Evolutionary conservation across 1,139 yeast genomes (phyloP).

Genomic region (Petasospora fabianii): DNA sequence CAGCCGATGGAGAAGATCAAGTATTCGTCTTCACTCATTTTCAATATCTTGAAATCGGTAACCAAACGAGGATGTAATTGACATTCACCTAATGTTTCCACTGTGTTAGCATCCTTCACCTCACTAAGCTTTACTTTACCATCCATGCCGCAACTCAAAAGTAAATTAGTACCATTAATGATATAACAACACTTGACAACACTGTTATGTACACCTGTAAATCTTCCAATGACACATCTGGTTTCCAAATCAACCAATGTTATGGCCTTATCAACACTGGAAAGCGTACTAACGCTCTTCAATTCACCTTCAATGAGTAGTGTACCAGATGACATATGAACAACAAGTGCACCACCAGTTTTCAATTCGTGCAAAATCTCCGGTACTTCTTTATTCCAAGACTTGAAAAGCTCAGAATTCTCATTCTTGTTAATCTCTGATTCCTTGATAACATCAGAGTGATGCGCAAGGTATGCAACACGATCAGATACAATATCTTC

Average conservation of each 20-base stretch:
- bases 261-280: conserved; percentile 16
- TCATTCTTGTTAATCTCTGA: conserved; percentile 9
- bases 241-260: conserved; percentile 13
- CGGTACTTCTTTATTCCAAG: conserved; percentile 8
- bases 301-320: conserved; percentile 4
- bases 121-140: conserved; percentile 21
- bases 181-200: conserved; percentile 22
- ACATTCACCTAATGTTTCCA: conserved; percentile 18
- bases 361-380: neutral
- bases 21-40: conserved; percentile 23
- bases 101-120: conserved; percentile 10
- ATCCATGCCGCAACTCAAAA: conserved; percentile 32
- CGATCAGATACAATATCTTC: conserved; percentile 52
- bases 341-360: conserved; percentile 11
- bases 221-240: conserved; percentile 3
- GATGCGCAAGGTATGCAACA: conserved; percentile 34
- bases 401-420: conserved; percentile 10
- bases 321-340: conserved; percentile 17
- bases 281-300: conserved; percentile 13
- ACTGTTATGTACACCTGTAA: conserved; percentile 11
- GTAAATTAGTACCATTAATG: conserved; percentile 9
- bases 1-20: conserved; percentile 56
- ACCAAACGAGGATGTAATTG: conserved; percentile 42
- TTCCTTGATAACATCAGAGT: conserved; percentile 7
- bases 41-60: conserved; percentile 34